Conservation (phyloP, 1,139 yeast genomes). For the Scheffersomyces titani region DNA sequence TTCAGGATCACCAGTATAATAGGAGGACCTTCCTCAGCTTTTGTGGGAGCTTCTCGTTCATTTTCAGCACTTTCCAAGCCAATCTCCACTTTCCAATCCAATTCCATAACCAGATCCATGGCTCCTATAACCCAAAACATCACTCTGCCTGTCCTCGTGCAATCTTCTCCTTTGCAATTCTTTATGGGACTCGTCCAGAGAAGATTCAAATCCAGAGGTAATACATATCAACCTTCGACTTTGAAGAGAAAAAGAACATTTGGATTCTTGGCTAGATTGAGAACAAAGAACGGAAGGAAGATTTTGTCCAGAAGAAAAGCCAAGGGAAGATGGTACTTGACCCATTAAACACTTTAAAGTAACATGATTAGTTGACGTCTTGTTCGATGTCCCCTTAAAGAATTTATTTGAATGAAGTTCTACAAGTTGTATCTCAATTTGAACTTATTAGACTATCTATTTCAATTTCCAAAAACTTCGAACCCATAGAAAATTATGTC, state of each 20-base stretch:
- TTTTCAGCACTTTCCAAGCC: constrained; percentile 20
- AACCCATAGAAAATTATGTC: background rate
- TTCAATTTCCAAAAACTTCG: background rate
- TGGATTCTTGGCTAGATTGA: constrained; percentile 89
- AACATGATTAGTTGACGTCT: background rate
- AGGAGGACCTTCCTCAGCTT: constrained; percentile 6
- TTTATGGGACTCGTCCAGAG: constrained; percentile 47
- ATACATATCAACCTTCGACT: constrained; percentile 92
- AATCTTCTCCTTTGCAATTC: constrained; percentile 21
- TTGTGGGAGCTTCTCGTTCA: constrained; percentile 11
- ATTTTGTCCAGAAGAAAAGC: constrained; percentile 75
- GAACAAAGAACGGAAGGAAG: constrained; percentile 76
- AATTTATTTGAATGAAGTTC: background rate
- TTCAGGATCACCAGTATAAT: constrained; percentile 8
- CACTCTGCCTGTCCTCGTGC: constrained; percentile 4
- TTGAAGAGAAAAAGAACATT: constrained; percentile 85
- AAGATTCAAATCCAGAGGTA: constrained; percentile 89
- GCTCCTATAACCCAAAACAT: background rate
- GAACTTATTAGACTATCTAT: too few relatives aligned
- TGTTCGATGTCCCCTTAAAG: background rate
- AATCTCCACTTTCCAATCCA: constrained; percentile 6
- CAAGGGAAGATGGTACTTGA: constrained; percentile 92
- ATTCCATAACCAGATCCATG: background rate
- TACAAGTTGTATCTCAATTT: background rate
- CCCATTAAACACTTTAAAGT: constrained; percentile 60